Percentiles rank a stretch among this genome's conserved stretches.
Conservation (phyloP, 2,329 filamentous ascomycete species). For the Colletotrichum sp. region DNA sequence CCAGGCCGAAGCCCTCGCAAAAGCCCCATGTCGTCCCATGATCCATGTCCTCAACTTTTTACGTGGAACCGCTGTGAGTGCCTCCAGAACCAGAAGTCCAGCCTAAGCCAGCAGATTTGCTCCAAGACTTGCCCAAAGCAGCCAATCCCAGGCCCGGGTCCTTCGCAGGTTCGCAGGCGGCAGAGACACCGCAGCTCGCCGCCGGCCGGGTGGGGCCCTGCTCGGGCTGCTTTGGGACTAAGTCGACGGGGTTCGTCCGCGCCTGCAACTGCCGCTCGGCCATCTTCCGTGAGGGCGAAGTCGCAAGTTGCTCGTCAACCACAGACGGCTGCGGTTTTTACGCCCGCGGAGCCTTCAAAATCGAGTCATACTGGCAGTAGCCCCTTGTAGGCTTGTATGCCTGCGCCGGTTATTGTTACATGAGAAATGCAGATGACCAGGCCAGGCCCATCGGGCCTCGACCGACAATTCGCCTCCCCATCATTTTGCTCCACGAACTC, state of each 20-base stretch:
- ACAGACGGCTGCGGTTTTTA: neutral
- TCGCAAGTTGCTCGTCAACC: neutral
- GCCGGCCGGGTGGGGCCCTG: neutral
- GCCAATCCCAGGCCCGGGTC: neutral
- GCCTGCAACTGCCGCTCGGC: slow-evolving; percentile 12
- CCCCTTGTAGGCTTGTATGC: neutral
- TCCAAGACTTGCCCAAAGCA: neutral
- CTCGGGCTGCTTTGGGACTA: neutral
- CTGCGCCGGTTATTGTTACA: neutral
- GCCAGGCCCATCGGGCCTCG: slow-evolving; percentile 9
- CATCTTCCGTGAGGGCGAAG: slow-evolving; percentile 12
- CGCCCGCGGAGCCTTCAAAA: slow-evolving; percentile 1
- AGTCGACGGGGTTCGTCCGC: slow-evolving; percentile 6
- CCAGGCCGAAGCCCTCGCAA: neutral
- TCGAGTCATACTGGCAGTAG: slow-evolving; percentile 9
- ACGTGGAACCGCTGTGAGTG: neutral
- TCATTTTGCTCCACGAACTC: neutral
- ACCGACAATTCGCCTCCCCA: neutral
- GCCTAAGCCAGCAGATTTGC: neutral
- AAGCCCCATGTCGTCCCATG: neutral
- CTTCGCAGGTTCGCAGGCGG: neutral
- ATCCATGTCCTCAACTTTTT: neutral
- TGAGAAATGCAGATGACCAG: neutral
- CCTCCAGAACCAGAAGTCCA: neutral
- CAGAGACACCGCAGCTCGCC: slow-evolving; percentile 1